phyloP scores from a whole-genome alignment of 768 basidiomycete genomes.

The Kwoniella sp. region DNA sequence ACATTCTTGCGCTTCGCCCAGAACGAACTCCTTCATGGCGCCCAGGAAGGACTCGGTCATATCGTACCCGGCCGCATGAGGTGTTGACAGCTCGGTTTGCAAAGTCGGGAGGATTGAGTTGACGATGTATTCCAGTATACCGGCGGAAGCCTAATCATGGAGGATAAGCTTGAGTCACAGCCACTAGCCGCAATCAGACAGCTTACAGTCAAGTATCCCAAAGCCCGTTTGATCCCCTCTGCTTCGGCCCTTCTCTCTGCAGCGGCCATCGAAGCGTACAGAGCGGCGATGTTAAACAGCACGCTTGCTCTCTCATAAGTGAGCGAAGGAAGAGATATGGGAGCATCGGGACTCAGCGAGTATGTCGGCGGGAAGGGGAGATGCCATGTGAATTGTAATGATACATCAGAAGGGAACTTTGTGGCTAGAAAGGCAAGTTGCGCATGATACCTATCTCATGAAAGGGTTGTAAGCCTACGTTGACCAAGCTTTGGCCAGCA shows the following conservation, averaged over 20 bases:
- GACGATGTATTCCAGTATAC: constrained; percentile 49
- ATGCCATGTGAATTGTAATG: constrained; percentile 63
- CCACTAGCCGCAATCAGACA: neutral
- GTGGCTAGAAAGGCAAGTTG: constrained; percentile 80
- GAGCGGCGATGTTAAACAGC: constrained; percentile 81
- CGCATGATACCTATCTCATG: constrained; percentile 76
- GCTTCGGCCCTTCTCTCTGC: constrained; percentile 56
- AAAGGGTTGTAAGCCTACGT: too few relatives aligned
- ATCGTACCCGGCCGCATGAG: constrained; percentile 60
- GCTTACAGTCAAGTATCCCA: constrained; percentile 55
- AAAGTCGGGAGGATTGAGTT: constrained; percentile 44
- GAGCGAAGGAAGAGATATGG: constrained; percentile 72
- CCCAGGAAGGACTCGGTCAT: constrained; percentile 66
- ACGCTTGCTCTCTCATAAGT: constrained; percentile 76
- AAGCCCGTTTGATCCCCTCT: constrained; percentile 84
- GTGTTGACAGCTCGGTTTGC: constrained; percentile 42
- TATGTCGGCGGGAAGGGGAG: constrained; percentile 66
- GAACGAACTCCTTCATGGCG: constrained; percentile 73
- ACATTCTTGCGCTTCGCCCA: constrained; percentile 95
- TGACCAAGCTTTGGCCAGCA: neutral
- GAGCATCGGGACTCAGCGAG: constrained; percentile 57
- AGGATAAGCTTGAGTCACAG: neutral
- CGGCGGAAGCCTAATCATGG: constrained; percentile 43
- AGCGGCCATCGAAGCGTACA: constrained; percentile 79
- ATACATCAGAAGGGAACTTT: constrained; percentile 74